phyloP scores from a whole-genome alignment of 768 basidiomycete species.

The Punctularia strigosozonata region DNA sequence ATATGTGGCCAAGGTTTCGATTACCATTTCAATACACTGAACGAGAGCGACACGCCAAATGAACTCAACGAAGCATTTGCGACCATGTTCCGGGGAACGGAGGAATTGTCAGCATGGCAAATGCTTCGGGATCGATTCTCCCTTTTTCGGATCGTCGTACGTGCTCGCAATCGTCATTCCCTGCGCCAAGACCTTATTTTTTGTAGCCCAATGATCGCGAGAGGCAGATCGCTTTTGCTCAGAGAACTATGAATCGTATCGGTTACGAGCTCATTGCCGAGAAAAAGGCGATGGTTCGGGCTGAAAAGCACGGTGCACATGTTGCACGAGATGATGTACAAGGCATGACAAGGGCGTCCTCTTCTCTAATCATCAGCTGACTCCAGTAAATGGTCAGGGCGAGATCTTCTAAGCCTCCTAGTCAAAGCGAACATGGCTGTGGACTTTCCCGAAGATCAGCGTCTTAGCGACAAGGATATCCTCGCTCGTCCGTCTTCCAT shows the following conservation, averaged over 20 bases:
- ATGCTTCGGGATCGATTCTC: not conserved
- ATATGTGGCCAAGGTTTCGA: not conserved
- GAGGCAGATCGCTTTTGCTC: not conserved
- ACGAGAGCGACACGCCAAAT: slow-evolving; percentile 7
- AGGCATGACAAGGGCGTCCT: slow-evolving; percentile 18
- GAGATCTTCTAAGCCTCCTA: slow-evolving; percentile 42
- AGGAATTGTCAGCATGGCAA: slow-evolving; percentile 2
- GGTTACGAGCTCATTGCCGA: slow-evolving; percentile 10
- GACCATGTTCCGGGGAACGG: slow-evolving; percentile 8
- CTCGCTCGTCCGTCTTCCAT: not conserved
- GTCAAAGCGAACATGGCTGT: slow-evolving; percentile 46
- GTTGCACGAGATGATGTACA: not conserved
- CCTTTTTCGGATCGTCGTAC: slow-evolving; percentile 7
- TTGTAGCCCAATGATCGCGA: not conserved
- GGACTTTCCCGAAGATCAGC: slow-evolving; percentile 21
- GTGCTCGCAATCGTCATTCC: not conserved
- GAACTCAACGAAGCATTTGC: slow-evolving; percentile 15
- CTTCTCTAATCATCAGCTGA: too few species aligned
- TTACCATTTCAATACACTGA: slow-evolving; percentile 3
- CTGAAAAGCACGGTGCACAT: slow-evolving; percentile 11
- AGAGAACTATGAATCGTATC: slow-evolving; percentile 9
- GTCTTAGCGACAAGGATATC: not conserved
- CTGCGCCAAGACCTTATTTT: not conserved
- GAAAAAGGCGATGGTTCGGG: slow-evolving; percentile 14
- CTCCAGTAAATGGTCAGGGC: too few species aligned